Evolutionary conservation across 352 stramenopile species (phyloP).

Genomic region (Plasmopara halstedii): DNA sequence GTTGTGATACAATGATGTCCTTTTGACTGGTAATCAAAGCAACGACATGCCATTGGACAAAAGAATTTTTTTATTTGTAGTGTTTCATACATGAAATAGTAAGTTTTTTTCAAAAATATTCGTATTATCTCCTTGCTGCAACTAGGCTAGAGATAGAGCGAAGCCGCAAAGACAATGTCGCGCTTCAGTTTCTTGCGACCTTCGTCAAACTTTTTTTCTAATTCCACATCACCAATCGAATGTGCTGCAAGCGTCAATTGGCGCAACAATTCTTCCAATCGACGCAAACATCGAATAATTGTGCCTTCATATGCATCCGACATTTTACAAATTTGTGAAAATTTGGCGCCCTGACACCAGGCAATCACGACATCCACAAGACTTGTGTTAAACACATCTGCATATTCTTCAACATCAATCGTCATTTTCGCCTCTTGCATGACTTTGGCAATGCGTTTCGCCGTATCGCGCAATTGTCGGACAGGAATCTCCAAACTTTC

Average conservation of each 20-base stretch:
- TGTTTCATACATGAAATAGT: no score
- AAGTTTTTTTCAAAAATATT: neutral
- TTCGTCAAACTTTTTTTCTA: constrained; percentile 97
- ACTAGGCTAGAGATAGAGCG: constrained; percentile 90
- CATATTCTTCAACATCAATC: constrained; percentile 97
- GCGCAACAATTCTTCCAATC: constrained; percentile 96
- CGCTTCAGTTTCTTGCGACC: constrained; percentile 96
- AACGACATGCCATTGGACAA: neutral
- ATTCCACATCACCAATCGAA: constrained; percentile 95
- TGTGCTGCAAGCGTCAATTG: constrained; percentile 94
- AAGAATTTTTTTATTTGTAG: no score
- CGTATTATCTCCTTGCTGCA: constrained; percentile 1
- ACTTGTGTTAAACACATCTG: constrained; percentile 95
- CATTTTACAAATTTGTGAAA: constrained; percentile 98
- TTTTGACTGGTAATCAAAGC: neutral
- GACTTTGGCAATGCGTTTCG: constrained; percentile 86
- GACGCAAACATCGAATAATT: constrained; percentile 95
- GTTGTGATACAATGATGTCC: neutral
- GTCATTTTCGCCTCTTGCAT: constrained; percentile 89
- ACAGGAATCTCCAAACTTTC: constrained; percentile 85
- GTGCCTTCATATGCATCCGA: constrained; percentile 97
- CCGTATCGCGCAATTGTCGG: constrained; percentile 92
- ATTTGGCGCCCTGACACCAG: constrained; percentile 97
- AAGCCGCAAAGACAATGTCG: constrained; percentile 99
- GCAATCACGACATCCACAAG: constrained; percentile 97